Evolutionary conservation across 2,329 filamentous ascomycete genomes (phyloP).

Genomic region (Ceratocystis lukuohia): DNA sequence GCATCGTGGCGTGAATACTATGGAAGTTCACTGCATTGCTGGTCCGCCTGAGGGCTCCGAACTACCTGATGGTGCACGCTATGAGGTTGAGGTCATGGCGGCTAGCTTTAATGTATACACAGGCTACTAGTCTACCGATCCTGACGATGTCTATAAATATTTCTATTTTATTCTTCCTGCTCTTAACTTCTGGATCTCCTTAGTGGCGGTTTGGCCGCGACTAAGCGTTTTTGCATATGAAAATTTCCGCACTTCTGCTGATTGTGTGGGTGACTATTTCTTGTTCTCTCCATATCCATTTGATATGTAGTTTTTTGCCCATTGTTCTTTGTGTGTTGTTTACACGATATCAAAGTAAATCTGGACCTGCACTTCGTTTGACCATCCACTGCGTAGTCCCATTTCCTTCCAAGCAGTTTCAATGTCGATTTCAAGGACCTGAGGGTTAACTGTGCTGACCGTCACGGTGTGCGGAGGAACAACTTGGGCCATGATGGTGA

Average conservation of each 20-base stretch:
- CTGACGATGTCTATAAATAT: neutral
- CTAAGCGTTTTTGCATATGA: neutral
- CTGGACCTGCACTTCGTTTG: slow-evolving; percentile 63
- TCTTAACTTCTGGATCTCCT: neutral
- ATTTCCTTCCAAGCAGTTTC: slow-evolving; percentile 65
- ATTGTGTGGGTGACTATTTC: slow-evolving; percentile 20
- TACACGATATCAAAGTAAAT: slow-evolving; percentile 37
- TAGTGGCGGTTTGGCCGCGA: neutral
- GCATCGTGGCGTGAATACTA: slow-evolving; percentile 57
- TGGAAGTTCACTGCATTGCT: slow-evolving; percentile 67
- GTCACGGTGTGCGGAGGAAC: slow-evolving; percentile 55
- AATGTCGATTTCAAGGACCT: slow-evolving; percentile 65
- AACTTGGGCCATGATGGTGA: slow-evolving; percentile 57
- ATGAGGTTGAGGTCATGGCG: slow-evolving; percentile 67
- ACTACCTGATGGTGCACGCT: slow-evolving; percentile 43
- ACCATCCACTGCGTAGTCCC: slow-evolving; percentile 57
- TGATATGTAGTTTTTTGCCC: neutral
- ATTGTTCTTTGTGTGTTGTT: neutral
- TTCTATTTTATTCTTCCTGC: neutral
- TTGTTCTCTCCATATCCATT: neutral
- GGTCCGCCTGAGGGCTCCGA: slow-evolving; percentile 49
- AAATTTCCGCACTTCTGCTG: neutral
- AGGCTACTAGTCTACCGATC: slow-evolving; percentile 9
- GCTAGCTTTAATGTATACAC: slow-evolving; percentile 48
- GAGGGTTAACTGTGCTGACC: slow-evolving; percentile 36